Percentiles rank a stretch among this genome's conserved stretches.
phyloP scores from a whole-genome alignment of 228 moss, liverwort and hornwort genomes.

The Sphagnum fallax region DNA sequence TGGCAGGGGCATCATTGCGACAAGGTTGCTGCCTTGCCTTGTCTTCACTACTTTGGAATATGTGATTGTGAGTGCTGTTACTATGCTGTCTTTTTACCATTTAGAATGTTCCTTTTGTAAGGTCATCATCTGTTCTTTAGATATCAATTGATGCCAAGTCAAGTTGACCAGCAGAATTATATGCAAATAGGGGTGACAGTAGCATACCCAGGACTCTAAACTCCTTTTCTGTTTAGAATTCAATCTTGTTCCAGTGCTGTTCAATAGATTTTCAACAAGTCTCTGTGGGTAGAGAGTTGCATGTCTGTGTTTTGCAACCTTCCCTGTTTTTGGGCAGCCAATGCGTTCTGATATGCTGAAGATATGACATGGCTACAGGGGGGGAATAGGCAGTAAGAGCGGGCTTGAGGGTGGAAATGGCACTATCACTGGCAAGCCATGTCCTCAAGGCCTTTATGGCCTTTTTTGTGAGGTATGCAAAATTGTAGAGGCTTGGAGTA shows the following conservation, averaged over 20 bases:
- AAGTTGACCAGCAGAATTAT: neutral
- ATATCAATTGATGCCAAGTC: neutral
- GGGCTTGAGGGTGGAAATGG: conserved; percentile 66
- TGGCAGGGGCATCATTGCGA: conserved; percentile 69
- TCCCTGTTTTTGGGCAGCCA: neutral
- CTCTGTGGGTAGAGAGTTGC: neutral
- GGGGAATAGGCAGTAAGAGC: conserved; percentile 62
- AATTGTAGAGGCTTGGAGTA: no score
- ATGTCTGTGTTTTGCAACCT: neutral
- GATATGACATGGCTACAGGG: conserved; percentile 26
- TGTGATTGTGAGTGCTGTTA: neutral
- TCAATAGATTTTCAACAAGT: neutral
- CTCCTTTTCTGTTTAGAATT: neutral
- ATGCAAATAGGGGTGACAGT: neutral
- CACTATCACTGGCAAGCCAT: conserved; percentile 70
- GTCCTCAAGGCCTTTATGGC: conserved; percentile 87
- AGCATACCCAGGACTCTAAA: neutral
- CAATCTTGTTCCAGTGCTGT: neutral
- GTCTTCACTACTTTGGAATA: no score
- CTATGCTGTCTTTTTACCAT: neutral
- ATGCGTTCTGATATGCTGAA: neutral
- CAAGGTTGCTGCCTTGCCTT: conserved; percentile 41
- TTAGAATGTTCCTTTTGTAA: neutral
- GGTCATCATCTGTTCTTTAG: neutral
- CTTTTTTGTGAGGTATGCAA: conserved; percentile 73